Percentiles rank a stretch among this genome's conserved stretches.
These are phyloP conservation scores for Breviolum minutum DNA, from an alignment of 73 alveolate genomes.

Conservation along the genomic window DNA sequence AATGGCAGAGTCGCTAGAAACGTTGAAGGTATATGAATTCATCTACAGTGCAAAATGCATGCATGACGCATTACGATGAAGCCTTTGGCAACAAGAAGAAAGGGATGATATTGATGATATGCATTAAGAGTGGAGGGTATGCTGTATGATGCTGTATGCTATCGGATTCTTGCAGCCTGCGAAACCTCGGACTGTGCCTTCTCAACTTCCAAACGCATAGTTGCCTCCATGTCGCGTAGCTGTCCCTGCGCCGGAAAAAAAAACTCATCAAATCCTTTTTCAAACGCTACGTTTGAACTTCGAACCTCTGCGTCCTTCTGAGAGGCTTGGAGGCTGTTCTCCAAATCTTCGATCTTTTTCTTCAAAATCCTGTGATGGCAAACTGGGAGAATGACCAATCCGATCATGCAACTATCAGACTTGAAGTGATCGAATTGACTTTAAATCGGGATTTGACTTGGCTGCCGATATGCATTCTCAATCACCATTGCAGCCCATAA, in stretches of 20 bases:
- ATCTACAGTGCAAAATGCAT: neutral
- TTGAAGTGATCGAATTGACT: no score
- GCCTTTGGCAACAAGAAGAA: no score
- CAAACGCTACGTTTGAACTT: neutral
- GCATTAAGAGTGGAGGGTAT: no score
- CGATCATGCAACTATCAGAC: neutral
- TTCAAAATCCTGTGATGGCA: constrained; percentile 12
- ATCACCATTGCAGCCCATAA: no score
- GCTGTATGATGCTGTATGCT: neutral
- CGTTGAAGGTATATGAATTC: no score
- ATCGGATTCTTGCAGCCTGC: no score
- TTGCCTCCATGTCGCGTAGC: constrained; percentile 6
- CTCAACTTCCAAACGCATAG: constrained; percentile 37
- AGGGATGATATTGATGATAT: no score
- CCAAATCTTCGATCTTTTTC: constrained; percentile 53
- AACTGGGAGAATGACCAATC: neutral
- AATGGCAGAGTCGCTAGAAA: no score
- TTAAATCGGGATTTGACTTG: neutral
- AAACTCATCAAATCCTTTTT: no score
- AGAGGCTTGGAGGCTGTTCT: constrained; percentile 30
- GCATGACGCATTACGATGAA: neutral
- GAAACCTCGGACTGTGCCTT: constrained; percentile 9
- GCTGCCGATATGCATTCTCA: no score
- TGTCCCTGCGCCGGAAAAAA: neutral
- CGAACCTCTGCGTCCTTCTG: constrained; percentile 37